Conservation (phyloP, 2,329 filamentous ascomycete genomes). For the Botrytis fragariae region DNA sequence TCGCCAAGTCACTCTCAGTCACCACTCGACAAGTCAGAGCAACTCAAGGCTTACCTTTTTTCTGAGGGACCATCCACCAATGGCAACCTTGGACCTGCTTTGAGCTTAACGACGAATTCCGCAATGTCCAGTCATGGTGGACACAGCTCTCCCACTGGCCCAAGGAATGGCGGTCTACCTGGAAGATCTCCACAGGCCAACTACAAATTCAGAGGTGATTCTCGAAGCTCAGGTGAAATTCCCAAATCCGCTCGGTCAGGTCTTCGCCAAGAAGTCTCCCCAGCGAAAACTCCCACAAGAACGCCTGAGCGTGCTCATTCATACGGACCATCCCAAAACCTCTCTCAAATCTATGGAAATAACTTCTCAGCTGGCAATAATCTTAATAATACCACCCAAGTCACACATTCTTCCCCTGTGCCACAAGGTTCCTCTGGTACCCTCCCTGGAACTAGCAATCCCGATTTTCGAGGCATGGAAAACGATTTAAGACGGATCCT, state of each 20-base stretch:
- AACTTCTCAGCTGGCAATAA: slow-evolving; percentile 23
- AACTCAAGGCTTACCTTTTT: slow-evolving; percentile 57
- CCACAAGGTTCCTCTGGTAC: slow-evolving; percentile 25
- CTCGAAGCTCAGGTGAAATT: slow-evolving; percentile 11
- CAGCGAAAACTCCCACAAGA: slow-evolving; percentile 34
- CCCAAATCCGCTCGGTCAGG: slow-evolving; percentile 33
- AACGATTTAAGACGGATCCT: slow-evolving; percentile 38
- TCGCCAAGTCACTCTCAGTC: slow-evolving; percentile 20
- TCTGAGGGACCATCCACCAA: slow-evolving; percentile 27
- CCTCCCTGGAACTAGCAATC: slow-evolving; percentile 27
- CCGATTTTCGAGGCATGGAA: slow-evolving; percentile 37
- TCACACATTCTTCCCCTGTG: slow-evolving; percentile 25
- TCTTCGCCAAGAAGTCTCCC: slow-evolving; percentile 38
- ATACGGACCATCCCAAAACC: slow-evolving; percentile 28
- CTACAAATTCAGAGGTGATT: slow-evolving; percentile 26
- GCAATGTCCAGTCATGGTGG: slow-evolving; percentile 20
- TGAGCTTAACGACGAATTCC: slow-evolving; percentile 17
- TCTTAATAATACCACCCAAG: slow-evolving; percentile 22
- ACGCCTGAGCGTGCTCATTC: slow-evolving; percentile 29
- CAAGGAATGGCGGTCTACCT: slow-evolving; percentile 22
- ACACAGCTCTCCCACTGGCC: slow-evolving; percentile 18
- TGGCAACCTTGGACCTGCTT: slow-evolving; percentile 14
- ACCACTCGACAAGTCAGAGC: slow-evolving; percentile 45
- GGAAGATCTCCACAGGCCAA: slow-evolving; percentile 24
- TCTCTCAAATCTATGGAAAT: slow-evolving; percentile 29